phyloP scores from a whole-genome alignment of 2,329 filamentous ascomycete genomes.

The Fragosphaeria purpurea region DNA sequence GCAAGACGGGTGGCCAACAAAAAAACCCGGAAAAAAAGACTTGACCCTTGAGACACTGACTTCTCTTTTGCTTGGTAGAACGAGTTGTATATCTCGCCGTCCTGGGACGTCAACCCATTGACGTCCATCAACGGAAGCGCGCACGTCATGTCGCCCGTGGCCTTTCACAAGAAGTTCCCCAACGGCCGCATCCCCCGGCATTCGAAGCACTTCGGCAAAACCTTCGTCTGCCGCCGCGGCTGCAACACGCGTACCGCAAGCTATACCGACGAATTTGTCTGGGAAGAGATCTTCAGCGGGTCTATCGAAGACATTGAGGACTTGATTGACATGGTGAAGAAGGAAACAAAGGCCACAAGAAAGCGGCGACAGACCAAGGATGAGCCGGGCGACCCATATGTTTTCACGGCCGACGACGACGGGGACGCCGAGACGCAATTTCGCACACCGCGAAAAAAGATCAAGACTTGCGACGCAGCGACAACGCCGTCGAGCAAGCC shows the following conservation, averaged over 20 bases:
- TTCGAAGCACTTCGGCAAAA: slow-evolving; percentile 68
- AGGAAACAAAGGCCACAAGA: slow-evolving; percentile 61
- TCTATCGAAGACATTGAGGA: slow-evolving; percentile 52
- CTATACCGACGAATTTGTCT: slow-evolving; percentile 85
- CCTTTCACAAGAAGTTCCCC: slow-evolving; percentile 61
- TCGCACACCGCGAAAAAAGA: slow-evolving; percentile 23
- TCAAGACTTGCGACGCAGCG: slow-evolving; percentile 21
- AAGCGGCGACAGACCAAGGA: slow-evolving; percentile 27
- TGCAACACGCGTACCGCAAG: slow-evolving; percentile 81
- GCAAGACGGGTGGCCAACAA: too few species aligned
- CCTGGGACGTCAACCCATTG: slow-evolving; percentile 79
- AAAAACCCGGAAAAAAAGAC: too few species aligned
- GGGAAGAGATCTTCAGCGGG: slow-evolving; percentile 76
- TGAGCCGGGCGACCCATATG: slow-evolving; percentile 21
- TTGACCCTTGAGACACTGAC: not conserved
- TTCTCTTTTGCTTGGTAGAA: slow-evolving; percentile 41
- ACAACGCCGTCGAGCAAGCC: slow-evolving; percentile 47
- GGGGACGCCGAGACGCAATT: slow-evolving; percentile 24
- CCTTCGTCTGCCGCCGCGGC: slow-evolving; percentile 80
- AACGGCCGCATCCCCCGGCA: slow-evolving; percentile 63
- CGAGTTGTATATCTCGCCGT: slow-evolving; percentile 83
- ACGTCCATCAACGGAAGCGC: slow-evolving; percentile 87
- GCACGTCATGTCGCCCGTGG: slow-evolving; percentile 60
- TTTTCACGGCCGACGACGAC: slow-evolving; percentile 12
- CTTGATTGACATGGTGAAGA: slow-evolving; percentile 58